Percentiles rank a stretch among this genome's conserved stretches.
These are phyloP conservation scores for Rehmannia glutinosa DNA, from an alignment of 257 asterid genomes.

Conservation along the genomic window DNA sequence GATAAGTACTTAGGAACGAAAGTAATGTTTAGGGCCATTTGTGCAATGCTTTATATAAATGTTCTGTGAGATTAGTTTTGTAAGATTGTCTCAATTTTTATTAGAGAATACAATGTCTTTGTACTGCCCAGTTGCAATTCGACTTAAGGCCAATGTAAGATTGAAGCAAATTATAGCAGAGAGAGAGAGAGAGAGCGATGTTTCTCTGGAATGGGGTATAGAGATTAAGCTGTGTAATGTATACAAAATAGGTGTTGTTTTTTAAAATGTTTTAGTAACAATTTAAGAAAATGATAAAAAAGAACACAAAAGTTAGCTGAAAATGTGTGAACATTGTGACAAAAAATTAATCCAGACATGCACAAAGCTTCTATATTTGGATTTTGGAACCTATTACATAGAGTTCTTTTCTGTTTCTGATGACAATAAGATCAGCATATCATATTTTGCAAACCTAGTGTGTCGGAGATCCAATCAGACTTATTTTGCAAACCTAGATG, in stretches of 20 bases:
- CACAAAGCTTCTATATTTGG: not conserved
- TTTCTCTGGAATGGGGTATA: not conserved
- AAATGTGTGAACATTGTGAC: not conserved
- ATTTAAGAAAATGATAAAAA: not conserved
- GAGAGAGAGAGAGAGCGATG: no score
- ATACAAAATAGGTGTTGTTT: not conserved
- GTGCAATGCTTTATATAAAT: no score
- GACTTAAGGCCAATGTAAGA: not conserved
- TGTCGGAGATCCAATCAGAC: not conserved
- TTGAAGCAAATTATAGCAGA: conserved; percentile 3
- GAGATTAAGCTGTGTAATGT: not conserved
- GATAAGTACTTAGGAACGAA: no score
- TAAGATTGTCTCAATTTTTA: not conserved
- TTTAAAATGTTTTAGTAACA: not conserved
- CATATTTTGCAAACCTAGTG: not conserved
- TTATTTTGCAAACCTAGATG: not conserved
- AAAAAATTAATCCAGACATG: not conserved
- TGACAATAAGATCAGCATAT: not conserved
- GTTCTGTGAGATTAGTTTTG: not conserved
- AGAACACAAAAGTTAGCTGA: not conserved
- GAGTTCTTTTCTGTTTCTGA: not conserved
- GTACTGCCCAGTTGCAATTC: not conserved
- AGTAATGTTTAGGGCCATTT: no score
- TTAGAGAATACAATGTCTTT: no score
- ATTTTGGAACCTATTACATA: not conserved